Conservation (phyloP, 345 rosid species). For the Eucalyptus coolabah region DNA sequence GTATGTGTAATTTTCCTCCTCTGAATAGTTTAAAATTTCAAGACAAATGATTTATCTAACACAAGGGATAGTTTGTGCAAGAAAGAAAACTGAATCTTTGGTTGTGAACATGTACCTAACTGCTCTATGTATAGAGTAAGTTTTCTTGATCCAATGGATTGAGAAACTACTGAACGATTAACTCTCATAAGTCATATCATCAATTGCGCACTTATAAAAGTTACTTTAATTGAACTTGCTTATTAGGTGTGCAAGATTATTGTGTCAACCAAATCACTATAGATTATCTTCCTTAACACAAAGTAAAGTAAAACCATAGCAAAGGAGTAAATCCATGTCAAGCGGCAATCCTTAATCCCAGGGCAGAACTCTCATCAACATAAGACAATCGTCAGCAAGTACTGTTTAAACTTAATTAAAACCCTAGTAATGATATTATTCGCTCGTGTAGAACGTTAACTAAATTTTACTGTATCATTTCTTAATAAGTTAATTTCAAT, state of each 20-base stretch:
- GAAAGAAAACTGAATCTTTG: neutral
- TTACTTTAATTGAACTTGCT: neutral
- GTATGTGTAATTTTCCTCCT: neutral
- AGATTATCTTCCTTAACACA: neutral
- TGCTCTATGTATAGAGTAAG: neutral
- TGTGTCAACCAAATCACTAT: neutral
- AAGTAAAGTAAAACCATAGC: neutral
- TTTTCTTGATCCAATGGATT: neutral
- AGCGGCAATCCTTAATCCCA: neutral
- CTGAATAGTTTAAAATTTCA: neutral
- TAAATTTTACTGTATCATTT: neutral
- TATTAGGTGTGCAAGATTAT: neutral
- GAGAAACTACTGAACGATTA: neutral
- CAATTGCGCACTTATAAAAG: neutral
- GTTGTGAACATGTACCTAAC: neutral
- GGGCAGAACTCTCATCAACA: neutral
- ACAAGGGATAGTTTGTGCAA: neutral
- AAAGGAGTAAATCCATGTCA: neutral
- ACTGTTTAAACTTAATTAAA: neutral
- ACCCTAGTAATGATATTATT: neutral
- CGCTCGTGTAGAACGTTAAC: neutral
- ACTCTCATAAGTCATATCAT: neutral
- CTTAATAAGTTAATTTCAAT: neutral
- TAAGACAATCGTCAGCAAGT: neutral
- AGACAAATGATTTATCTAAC: neutral